A percentile compares a stretch with the other conserved stretches of the same genome.
Evolutionary conservation across 2,329 filamentous ascomycete species (phyloP).

Genomic region (Pseudocercospora crystallina): DNA sequence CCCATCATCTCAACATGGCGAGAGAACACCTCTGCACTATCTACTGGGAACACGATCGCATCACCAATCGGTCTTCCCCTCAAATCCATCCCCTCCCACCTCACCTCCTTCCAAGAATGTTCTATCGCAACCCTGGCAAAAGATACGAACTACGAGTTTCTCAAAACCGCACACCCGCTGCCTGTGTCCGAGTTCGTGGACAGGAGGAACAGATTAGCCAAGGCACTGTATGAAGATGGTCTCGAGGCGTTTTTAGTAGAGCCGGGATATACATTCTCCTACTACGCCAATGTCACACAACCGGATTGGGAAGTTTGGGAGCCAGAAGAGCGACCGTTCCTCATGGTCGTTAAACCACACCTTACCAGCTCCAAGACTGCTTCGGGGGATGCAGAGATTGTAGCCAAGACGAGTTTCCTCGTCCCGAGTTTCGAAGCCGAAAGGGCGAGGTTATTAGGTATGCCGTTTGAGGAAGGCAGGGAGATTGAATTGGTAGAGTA

Average conservation of each 20-base stretch:
- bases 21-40: too few species aligned
- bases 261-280: constrained; percentile 64
- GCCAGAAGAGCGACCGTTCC: constrained; percentile 53
- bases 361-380: constrained; percentile 27
- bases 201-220: constrained; percentile 57
- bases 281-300: constrained; percentile 64
- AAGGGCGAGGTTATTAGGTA: constrained; percentile 58
- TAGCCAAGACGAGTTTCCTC: constrained; percentile 59
- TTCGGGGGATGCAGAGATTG: constrained; percentile 41
- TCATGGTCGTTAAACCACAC: constrained; percentile 59
- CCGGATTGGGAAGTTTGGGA: constrained; percentile 62
- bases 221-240: constrained; percentile 52
- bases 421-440: constrained; percentile 62
- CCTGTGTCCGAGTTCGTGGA: constrained; percentile 53
- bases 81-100: constrained; percentile 12
- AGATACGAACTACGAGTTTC: constrained; percentile 47
- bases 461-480: constrained; percentile 48
- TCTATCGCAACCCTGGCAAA: constrained; percentile 54
- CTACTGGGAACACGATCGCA: too few species aligned
- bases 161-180: constrained; percentile 52
- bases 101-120: constrained; percentile 46
- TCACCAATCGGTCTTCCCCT: constrained; percentile 5
- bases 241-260: constrained; percentile 62
- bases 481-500: constrained; percentile 58
- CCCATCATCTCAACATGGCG: too few species aligned